Evolutionary conservation across 768 basidiomycete species (phyloP), one percentile per base, ranked within the genome.

Genomic region (Lactifluus echinatus): DNA sequence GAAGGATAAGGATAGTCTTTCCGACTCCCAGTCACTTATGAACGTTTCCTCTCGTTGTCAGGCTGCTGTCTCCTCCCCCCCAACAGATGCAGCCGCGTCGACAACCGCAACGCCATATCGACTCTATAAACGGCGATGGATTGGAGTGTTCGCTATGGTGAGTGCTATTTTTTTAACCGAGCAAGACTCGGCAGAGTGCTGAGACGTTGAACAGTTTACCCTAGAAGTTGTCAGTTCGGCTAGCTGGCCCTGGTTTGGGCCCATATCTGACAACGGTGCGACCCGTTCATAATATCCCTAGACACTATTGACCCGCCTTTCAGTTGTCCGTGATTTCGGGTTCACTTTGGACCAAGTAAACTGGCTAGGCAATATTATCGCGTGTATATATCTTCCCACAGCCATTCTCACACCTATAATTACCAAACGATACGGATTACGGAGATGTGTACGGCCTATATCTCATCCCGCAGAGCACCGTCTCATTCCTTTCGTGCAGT

Each of bases 201-300:
- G 36, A 46, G 2, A 24, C 8, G 7, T 4, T 33, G 15, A n/a
- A 1, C 42, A 88, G 87, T 73, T 85, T 10, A 29, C 85, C 29
- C 70, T 91, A 31, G 85, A 82, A 53, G 39, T 76, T 82, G 11
- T 73, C 77, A 2, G 87, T 79, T 6, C 81, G 87, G 83, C 71
- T 33, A 43, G 77, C 7, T 83, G 82, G 79, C 78, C 85, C 3
- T 93, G 89, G 89, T 93, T 92, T 64, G 89, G 89, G 3, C 87
- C 90, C 3, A 91, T 93, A 53, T 74, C 89, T 0, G 82, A 81
- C 40, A 68, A 83, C 63, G 74, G 89, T 89, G 47, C 42, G 75
- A 59, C n/a, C 15, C 59, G 14, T 14, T 5, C 23, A 7, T 26
- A 7, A 10, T 54, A n/a, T 31, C 34, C 29, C 42, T 42, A 5